phyloP scores from a whole-genome alignment of 805 yeast species.

The Debaryomyces castellii region DNA sequence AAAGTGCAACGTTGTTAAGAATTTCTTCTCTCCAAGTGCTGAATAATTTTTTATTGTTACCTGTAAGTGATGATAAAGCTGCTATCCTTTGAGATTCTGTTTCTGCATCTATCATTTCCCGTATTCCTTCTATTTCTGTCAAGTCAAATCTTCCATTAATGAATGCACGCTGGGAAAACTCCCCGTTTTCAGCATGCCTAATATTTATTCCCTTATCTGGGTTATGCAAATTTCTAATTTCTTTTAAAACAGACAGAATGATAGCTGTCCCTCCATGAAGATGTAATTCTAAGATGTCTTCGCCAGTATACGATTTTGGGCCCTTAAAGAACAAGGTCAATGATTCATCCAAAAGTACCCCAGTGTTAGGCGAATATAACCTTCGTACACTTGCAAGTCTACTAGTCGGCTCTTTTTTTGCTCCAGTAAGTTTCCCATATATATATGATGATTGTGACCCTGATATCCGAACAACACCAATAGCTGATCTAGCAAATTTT shows the following conservation, averaged over 20 bases:
- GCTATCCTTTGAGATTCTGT: slow-evolving; percentile 84
- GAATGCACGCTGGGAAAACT: slow-evolving; percentile 85
- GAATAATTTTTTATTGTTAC: slow-evolving; percentile 58
- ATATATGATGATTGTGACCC: slow-evolving; percentile 61
- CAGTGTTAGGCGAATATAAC: slow-evolving; percentile 44
- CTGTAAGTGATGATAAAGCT: slow-evolving; percentile 71
- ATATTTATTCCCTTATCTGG: slow-evolving; percentile 42
- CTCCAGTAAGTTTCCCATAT: slow-evolving; percentile 46
- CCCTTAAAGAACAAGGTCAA: slow-evolving; percentile 63
- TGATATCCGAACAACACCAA: slow-evolving; percentile 80
- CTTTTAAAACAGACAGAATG: slow-evolving; percentile 60
- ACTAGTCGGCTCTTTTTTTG: slow-evolving; percentile 39
- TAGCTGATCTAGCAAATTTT: slow-evolving; percentile 75
- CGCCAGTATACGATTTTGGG: slow-evolving; percentile 90
- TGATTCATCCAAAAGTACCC: slow-evolving; percentile 69
- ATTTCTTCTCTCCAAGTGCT: slow-evolving; percentile 65
- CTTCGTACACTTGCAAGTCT: slow-evolving; percentile 59
- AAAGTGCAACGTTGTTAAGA: slow-evolving; percentile 63
- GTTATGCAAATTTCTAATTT: slow-evolving; percentile 56
- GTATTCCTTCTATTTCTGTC: slow-evolving; percentile 87
- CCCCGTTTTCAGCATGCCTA: slow-evolving; percentile 90
- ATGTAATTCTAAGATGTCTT: slow-evolving; percentile 86
- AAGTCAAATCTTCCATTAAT: slow-evolving; percentile 80
- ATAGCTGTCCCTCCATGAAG: slow-evolving; percentile 93
- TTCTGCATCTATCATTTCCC: slow-evolving; percentile 88